Base-by-base conservation (phyloP, 306 rosid species). In the Medicago ruthenica region DNA sequence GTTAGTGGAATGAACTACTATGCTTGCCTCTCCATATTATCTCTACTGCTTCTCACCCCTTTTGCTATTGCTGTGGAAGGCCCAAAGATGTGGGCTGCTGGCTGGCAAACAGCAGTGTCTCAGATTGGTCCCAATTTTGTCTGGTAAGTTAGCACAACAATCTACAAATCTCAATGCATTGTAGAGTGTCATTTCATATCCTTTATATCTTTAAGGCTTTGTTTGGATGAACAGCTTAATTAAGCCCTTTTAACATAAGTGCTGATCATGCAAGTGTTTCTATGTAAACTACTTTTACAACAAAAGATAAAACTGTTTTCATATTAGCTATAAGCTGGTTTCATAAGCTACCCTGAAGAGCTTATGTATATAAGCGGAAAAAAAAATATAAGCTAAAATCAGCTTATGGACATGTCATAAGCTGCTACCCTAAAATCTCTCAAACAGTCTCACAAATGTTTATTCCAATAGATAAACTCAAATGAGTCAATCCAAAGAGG, bases 1-100 rank as follows among this genome's bases (percentile, higher is more conserved):
- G 90, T 93, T 70, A 89, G 96, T 70, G 96, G 96, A 57, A 88
- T 93, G 98, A 93, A 93, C 84, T 93, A 93, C 85, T 89, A 90
- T 72, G 95, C 98, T 82, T 93, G 98, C 63, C 88, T 93, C 76
- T 89, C 94, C 16, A 87, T 90, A 77, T 47, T 90, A 86, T 93
- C 98, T 67, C 86, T 93, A 14, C 70, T 93, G 76, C 84, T 93
- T 77, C 89, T 93, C 51, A 86, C 87, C 15, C 98, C 93, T 55
- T 90, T 93, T 74, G 86, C 98, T 85, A 79, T 90, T 70, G 91
- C 87, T 31, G 94, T 93, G 50, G 98, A 93, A 86, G 96, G 96
- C 60, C 98, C 98, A 48, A 79, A 71, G 78, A 68, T 80, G 84
- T 93, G 98, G 98, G 94, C 92, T 22, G 93, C 87, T 73, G 98